phyloP scores from a whole-genome alignment of 2,329 filamentous ascomycete genomes.

The Penicillium sp. region DNA sequence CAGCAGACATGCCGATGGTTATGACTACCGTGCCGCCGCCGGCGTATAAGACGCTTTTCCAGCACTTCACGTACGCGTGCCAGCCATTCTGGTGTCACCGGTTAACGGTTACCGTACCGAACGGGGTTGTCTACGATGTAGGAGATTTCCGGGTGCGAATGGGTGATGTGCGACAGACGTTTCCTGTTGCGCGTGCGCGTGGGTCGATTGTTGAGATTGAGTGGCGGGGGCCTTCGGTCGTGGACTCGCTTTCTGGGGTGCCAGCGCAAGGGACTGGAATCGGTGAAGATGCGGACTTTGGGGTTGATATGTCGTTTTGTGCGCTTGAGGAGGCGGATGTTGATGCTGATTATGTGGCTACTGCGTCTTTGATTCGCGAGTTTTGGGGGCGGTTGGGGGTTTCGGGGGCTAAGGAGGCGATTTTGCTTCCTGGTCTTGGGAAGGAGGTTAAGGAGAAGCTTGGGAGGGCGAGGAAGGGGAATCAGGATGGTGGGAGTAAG shows the following conservation, averaged over 20 bases:
- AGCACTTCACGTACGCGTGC: slow-evolving; percentile 50
- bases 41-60: slow-evolving; percentile 44
- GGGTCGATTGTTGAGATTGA: slow-evolving; percentile 54
- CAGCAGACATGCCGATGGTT: slow-evolving; percentile 36
- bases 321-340: slow-evolving; percentile 46
- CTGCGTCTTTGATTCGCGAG: slow-evolving; percentile 47
- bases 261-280: slow-evolving; percentile 7
- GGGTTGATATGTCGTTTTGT: slow-evolving; percentile 36
- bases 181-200: slow-evolving; percentile 44
- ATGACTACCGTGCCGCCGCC: slow-evolving; percentile 49
- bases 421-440: slow-evolving; percentile 49
- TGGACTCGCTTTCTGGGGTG: slow-evolving; percentile 32
- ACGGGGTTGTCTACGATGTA: slow-evolving; percentile 49
- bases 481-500: slow-evolving; percentile 7
- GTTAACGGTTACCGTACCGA: slow-evolving; percentile 44
- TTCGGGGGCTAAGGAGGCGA: slow-evolving; percentile 48
- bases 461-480: slow-evolving; percentile 33
- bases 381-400: slow-evolving; percentile 50
- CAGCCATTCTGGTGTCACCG: slow-evolving; percentile 52
- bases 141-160: slow-evolving; percentile 52
- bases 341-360: slow-evolving; percentile 45
- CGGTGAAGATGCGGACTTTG: slow-evolving; percentile 32
- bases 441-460: slow-evolving; percentile 45
- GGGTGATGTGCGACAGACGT: slow-evolving; percentile 51
- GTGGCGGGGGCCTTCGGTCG: slow-evolving; percentile 48